A percentile compares a stretch with the other conserved stretches of the same genome.
phyloP scores from a whole-genome alignment of 2,329 filamentous ascomycete species.

The Aspergillus sp. region DNA sequence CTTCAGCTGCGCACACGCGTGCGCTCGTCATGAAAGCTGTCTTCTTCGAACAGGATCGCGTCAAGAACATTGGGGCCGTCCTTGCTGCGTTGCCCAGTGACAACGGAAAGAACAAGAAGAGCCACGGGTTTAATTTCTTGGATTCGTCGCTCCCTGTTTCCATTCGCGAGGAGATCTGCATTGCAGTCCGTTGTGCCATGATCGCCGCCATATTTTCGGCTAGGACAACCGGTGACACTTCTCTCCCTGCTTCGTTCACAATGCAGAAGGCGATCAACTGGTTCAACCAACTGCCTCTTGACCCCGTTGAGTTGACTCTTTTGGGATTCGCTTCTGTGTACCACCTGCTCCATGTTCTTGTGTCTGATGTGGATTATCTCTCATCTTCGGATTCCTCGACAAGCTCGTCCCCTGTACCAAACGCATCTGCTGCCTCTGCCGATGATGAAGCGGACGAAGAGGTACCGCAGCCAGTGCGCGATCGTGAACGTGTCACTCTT shows the following conservation, averaged over 20 bases:
- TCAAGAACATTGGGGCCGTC: slow-evolving; percentile 46
- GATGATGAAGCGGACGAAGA: slow-evolving; percentile 21
- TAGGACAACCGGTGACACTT: slow-evolving; percentile 24
- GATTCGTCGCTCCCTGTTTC: slow-evolving; percentile 49
- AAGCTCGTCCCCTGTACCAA: slow-evolving; percentile 14
- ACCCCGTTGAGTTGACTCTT: slow-evolving; percentile 37
- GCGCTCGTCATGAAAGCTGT: slow-evolving; percentile 55
- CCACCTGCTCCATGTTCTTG: slow-evolving; percentile 36
- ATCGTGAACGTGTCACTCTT: slow-evolving; percentile 1
- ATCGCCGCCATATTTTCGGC: slow-evolving; percentile 47
- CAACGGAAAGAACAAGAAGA: slow-evolving; percentile 22
- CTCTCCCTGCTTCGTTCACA: slow-evolving; percentile 31
- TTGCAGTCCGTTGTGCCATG: slow-evolving; percentile 54
- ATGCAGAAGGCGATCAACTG: slow-evolving; percentile 35
- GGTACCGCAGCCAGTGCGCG: not conserved
- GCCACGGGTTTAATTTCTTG: slow-evolving; percentile 39
- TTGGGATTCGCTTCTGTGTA: slow-evolving; percentile 38
- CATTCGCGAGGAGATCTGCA: slow-evolving; percentile 47
- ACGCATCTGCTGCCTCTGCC: slow-evolving; percentile 13
- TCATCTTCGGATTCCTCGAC: slow-evolving; percentile 28
- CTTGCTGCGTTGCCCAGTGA: slow-evolving; percentile 46
- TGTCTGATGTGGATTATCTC: slow-evolving; percentile 34
- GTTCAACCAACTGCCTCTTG: slow-evolving; percentile 37
- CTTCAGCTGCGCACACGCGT: slow-evolving; percentile 61
- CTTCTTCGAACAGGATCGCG: slow-evolving; percentile 48